Evolutionary conservation across 306 rosid genomes (phyloP).

Genomic region (Abrus precatorius): DNA sequence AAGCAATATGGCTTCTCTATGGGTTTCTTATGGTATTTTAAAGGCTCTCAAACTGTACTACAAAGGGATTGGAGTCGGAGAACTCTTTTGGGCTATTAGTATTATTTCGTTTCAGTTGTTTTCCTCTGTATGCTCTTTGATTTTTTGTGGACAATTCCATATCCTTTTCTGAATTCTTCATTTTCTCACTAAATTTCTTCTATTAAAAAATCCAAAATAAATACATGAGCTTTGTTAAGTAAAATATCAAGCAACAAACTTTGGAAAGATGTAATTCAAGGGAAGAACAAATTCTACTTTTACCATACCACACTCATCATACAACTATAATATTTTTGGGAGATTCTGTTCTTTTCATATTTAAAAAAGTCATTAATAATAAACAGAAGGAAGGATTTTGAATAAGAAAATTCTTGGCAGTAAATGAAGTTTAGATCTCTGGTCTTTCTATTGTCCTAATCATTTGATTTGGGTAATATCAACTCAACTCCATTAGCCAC

Average conservation of each 20-base stretch:
- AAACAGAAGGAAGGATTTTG: slow-evolving; percentile 1
- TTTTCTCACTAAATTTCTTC: background rate
- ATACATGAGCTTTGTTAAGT: slow-evolving; percentile 2
- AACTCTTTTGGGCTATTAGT: background rate
- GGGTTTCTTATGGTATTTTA: slow-evolving; percentile 1
- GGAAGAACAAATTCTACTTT: slow-evolving; percentile 12
- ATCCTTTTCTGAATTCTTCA: background rate
- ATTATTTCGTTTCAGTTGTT: background rate
- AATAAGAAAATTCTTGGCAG: background rate
- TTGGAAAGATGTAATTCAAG: background rate
- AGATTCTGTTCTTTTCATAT: background rate
- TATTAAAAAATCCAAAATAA: background rate
- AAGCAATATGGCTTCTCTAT: background rate
- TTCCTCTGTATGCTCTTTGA: background rate
- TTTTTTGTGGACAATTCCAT: background rate
- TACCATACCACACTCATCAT: background rate
- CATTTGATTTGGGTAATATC: background rate
- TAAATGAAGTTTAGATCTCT: background rate
- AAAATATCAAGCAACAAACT: background rate
- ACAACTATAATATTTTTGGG: too few relatives aligned
- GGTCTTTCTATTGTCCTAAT: background rate
- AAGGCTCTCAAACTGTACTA: background rate
- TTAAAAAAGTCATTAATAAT: background rate
- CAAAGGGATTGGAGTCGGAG: slow-evolving; percentile 12
- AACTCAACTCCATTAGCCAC: background rate